Evolutionary conservation across 441 rosid species (phyloP).

Genomic region (Erodium texanum): DNA sequence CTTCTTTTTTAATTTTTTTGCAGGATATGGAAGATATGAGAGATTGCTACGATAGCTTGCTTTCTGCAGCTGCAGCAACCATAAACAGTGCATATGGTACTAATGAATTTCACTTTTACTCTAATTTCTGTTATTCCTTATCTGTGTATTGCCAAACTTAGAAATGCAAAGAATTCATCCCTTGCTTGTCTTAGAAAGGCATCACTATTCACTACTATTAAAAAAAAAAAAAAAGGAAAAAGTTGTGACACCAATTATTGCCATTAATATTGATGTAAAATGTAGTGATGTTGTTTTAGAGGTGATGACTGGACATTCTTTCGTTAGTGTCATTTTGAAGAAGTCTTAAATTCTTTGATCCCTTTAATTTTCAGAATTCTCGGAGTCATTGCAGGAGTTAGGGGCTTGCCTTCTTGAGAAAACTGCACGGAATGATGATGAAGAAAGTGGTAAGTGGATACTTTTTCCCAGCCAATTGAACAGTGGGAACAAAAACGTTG

Average conservation of each 20-base stretch:
- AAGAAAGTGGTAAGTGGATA: constrained; percentile 59
- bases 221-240: not conserved
- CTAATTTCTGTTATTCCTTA: not conserved
- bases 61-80: constrained; percentile 62
- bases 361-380: constrained; percentile 50
- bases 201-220: not conserved
- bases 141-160: not conserved
- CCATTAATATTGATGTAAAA: no score
- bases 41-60: constrained; percentile 61
- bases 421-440: constrained; percentile 56
- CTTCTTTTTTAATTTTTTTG: no score
- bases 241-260: not conserved
- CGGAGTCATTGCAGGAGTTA: constrained; percentile 54
- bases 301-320: not conserved
- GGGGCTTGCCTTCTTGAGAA: constrained; percentile 65
- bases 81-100: constrained; percentile 54
- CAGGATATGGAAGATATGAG: constrained; percentile 61
- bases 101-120: constrained; percentile 1
- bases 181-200: not conserved
- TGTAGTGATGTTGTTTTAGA: not conserved
- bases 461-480: not conserved
- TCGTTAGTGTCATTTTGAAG: not conserved
- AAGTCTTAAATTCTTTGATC: constrained; percentile 12
- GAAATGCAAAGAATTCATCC: not conserved
- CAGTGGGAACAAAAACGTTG: not conserved